phyloP scores from a whole-genome alignment of 257 asterid species.

The Penstemon newberryi region DNA sequence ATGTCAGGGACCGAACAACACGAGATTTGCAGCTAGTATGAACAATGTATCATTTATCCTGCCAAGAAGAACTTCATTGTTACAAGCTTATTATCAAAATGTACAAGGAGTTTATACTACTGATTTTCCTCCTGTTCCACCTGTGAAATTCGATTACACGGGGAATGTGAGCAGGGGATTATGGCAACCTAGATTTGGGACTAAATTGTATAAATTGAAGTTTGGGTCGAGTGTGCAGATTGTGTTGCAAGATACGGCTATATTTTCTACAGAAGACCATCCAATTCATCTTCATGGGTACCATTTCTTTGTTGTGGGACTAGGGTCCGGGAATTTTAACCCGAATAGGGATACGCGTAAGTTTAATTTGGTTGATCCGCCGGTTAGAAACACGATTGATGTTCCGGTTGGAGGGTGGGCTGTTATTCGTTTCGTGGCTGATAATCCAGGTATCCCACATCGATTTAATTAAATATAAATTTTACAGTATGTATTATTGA shows the following conservation, averaged over 20 bases:
- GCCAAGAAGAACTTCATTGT: constrained; percentile 44
- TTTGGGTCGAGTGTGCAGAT: constrained; percentile 58
- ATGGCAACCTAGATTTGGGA: constrained; percentile 51
- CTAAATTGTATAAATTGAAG: constrained; percentile 47
- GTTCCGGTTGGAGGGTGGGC: constrained; percentile 80
- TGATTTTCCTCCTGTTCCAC: constrained; percentile 62
- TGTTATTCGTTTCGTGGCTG: constrained; percentile 62
- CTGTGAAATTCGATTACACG: constrained; percentile 52
- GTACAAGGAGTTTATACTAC: constrained; percentile 47
- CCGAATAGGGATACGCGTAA: constrained; percentile 40
- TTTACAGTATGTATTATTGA: neutral
- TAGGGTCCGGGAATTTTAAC: constrained; percentile 61
- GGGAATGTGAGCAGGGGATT: constrained; percentile 58
- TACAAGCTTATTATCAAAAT: constrained; percentile 56
- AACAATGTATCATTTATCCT: constrained; percentile 54
- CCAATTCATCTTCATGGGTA: constrained; percentile 73
- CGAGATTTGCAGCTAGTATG: constrained; percentile 61
- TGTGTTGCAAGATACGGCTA: constrained; percentile 65
- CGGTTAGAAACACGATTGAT: constrained; percentile 59
- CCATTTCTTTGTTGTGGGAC: constrained; percentile 63
- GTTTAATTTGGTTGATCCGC: constrained; percentile 64
- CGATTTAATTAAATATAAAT: neutral
- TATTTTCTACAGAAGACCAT: constrained; percentile 59
- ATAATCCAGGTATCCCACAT: constrained; percentile 57
- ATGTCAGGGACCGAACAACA: constrained; percentile 68